phyloP scores from a whole-genome alignment of 768 basidiomycete species.

The Termitomyces sp. region DNA sequence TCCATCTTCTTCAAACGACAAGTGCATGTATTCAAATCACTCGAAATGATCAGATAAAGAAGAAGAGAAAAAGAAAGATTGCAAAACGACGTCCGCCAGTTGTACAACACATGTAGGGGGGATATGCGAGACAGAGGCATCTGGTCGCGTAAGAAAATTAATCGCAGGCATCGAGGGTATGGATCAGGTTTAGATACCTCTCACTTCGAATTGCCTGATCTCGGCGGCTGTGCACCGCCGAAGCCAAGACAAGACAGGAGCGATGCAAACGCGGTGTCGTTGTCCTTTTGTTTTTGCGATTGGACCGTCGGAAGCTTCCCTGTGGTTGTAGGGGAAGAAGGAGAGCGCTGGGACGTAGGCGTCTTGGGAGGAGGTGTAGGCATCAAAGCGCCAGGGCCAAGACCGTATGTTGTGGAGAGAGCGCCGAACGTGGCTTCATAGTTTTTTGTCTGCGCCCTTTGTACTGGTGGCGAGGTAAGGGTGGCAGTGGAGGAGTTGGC shows the following conservation, averaged over 20 bases:
- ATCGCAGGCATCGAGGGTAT: too few species aligned
- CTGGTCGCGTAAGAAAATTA: neutral
- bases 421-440: conserved; percentile 19
- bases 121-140: neutral
- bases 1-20: neutral
- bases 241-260: conserved; percentile 10
- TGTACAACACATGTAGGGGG: neutral
- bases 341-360: neutral
- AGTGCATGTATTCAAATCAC: neutral
- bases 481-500: conserved; percentile 6
- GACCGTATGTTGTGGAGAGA: conserved; percentile 16
- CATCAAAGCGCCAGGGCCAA: neutral
- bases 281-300: conserved; percentile 5
- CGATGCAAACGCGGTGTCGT: conserved; percentile 7
- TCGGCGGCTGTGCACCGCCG: neutral
- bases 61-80: neutral
- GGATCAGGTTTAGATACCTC: neutral
- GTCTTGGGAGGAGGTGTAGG: neutral
- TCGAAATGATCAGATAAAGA: too few species aligned
- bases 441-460: conserved; percentile 10
- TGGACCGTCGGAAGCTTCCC: neutral
- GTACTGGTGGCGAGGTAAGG: neutral
- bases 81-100: neutral
- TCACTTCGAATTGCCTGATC: neutral
- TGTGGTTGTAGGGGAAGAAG: neutral